Percentiles rank a stretch among this genome's conserved stretches.
phyloP scores from a whole-genome alignment of 371 early-diverging fungal genomes.

The Zancudomyces culisetae region DNA sequence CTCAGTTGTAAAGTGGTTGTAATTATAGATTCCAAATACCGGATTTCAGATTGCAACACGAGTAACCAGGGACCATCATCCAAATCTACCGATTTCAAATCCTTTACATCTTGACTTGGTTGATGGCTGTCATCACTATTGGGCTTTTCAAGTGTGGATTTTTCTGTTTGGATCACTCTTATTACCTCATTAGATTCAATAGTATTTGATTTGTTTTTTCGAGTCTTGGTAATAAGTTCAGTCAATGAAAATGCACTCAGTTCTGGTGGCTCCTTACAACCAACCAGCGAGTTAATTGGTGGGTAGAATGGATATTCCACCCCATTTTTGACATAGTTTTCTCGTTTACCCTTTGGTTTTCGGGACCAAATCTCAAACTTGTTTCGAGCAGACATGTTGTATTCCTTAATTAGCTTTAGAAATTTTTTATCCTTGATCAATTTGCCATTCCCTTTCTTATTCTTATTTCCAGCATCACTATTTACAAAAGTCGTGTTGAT shows the following conservation, averaged over 20 bases:
- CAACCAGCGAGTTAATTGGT: slow-evolving; percentile 20
- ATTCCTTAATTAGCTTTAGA: background rate
- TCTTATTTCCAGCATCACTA: background rate
- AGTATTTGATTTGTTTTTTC: background rate
- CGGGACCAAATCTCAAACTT: slow-evolving; percentile 10
- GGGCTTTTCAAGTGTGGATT: background rate
- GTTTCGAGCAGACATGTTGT: background rate
- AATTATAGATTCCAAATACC: background rate
- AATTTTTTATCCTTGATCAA: background rate
- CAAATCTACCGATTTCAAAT: background rate
- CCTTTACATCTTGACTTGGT: background rate
- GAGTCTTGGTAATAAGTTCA: background rate
- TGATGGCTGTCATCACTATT: too few relatives aligned
- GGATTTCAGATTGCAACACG: background rate
- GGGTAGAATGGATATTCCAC: slow-evolving; percentile 28
- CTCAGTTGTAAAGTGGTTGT: background rate
- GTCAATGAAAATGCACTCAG: background rate
- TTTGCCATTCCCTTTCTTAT: background rate
- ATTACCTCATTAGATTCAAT: background rate
- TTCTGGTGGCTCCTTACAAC: background rate
- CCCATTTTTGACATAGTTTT: slow-evolving; percentile 24
- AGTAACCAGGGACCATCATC: background rate
- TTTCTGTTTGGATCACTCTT: background rate
- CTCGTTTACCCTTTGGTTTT: slow-evolving; percentile 26
- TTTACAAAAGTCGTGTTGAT: too few relatives aligned